Conservation (phyloP, 352 stramenopile species). For the Phytophthora ramorum region DNA sequence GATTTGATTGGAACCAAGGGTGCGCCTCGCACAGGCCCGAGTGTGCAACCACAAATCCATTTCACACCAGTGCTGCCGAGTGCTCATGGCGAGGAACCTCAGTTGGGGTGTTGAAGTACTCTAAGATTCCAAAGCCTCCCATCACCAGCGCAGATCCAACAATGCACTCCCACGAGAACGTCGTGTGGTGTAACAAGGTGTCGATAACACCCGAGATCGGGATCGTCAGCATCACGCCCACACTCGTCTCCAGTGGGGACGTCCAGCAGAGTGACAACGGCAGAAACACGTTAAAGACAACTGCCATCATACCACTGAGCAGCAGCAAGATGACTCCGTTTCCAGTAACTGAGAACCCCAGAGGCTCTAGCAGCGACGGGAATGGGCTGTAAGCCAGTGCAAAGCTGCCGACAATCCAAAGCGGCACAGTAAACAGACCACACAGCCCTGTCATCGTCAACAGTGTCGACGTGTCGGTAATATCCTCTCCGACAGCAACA, state of each 20-base stretch:
- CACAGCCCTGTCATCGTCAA: slow-evolving; percentile 40
- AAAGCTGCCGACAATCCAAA: slow-evolving; percentile 55
- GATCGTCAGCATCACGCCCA: slow-evolving; percentile 68
- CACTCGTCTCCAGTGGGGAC: slow-evolving; percentile 64
- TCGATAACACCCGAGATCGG: slow-evolving; percentile 58
- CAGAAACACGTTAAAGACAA: slow-evolving; percentile 50
- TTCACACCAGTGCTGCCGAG: background rate
- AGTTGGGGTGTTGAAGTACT: slow-evolving; percentile 7
- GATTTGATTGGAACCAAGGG: slow-evolving; percentile 2
- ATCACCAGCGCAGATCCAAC: slow-evolving; percentile 57
- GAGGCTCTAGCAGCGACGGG: slow-evolving; percentile 49
- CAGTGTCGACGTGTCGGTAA: slow-evolving; percentile 62
- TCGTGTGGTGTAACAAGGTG: slow-evolving; percentile 48
- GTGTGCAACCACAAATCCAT: background rate
- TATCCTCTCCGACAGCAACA: slow-evolving; percentile 41
- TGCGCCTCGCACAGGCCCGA: background rate
- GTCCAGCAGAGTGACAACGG: slow-evolving; percentile 61
- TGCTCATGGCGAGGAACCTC: background rate
- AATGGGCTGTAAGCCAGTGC: slow-evolving; percentile 48
- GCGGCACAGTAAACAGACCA: slow-evolving; percentile 52
- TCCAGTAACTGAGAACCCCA: slow-evolving; percentile 47
- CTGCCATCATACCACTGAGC: slow-evolving; percentile 35
- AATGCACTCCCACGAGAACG: slow-evolving; percentile 57
- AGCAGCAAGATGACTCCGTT: slow-evolving; percentile 47
- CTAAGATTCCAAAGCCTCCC: slow-evolving; percentile 26